Conservation (phyloP, 164 flowering plant species). For the Brasenia schreberi region DNA sequence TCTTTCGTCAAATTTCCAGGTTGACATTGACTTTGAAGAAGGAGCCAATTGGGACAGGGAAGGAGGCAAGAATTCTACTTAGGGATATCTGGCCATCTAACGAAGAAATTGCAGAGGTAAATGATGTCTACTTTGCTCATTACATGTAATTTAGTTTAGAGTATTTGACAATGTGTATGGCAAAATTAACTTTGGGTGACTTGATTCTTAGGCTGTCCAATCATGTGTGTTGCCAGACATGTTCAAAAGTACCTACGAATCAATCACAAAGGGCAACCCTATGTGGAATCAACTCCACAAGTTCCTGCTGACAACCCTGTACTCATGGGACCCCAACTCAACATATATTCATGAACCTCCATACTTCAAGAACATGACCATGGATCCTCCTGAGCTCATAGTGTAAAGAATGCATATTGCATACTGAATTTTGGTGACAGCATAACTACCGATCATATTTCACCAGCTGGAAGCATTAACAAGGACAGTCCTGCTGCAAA, state of each 20-base stretch:
- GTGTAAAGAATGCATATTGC: constrained; percentile 69
- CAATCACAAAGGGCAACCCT: constrained; percentile 31
- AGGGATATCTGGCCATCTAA: constrained; percentile 53
- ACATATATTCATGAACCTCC: constrained; percentile 45
- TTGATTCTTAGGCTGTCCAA: constrained; percentile 26
- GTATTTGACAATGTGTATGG: neutral
- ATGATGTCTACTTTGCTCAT: neutral
- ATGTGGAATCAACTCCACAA: constrained; percentile 35
- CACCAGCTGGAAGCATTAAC: constrained; percentile 71
- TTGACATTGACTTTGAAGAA: constrained; percentile 63
- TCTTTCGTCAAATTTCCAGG: constrained; percentile 19
- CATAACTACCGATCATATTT: constrained; percentile 70
- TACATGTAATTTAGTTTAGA: too few relatives aligned
- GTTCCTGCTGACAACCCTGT: constrained; percentile 24
- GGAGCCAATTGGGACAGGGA: constrained; percentile 60
- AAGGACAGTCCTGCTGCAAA: constrained; percentile 77
- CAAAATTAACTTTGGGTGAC: too few relatives aligned
- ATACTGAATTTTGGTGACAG: constrained; percentile 69
- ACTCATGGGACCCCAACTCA: constrained; percentile 33
- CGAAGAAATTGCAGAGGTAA: constrained; percentile 59
- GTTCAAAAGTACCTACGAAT: constrained; percentile 39
- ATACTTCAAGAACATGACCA: constrained; percentile 42
- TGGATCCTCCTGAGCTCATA: constrained; percentile 58
- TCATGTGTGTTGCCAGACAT: constrained; percentile 38
- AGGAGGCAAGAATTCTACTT: constrained; percentile 53